Percentiles rank a stretch among this genome's conserved stretches.
Evolutionary conservation across 2,329 filamentous ascomycete genomes (phyloP).

Genomic region (Xylariaceae sp.): DNA sequence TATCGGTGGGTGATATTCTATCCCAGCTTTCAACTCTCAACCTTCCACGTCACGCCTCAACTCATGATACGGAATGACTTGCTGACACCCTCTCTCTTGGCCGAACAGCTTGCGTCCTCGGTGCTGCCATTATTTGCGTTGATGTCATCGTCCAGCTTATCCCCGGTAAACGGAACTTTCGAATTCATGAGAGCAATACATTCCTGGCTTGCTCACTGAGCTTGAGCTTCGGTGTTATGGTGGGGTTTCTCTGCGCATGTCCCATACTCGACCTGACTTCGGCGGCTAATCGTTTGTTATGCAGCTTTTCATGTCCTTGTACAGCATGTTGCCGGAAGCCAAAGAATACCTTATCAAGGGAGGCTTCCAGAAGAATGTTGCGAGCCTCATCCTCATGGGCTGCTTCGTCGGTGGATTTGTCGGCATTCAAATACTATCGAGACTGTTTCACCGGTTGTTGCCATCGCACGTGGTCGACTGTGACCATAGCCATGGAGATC

Average conservation of each 20-base stretch:
- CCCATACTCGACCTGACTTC: neutral
- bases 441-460: slow-evolving; percentile 66
- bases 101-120: slow-evolving; percentile 56
- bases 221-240: slow-evolving; percentile 94
- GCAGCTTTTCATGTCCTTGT: slow-evolving; percentile 85
- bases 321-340: slow-evolving; percentile 87
- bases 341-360: slow-evolving; percentile 69
- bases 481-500: slow-evolving; percentile 64
- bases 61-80: neutral
- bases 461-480: slow-evolving; percentile 78
- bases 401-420: slow-evolving; percentile 68
- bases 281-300: neutral
- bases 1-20: slow-evolving; percentile 44
- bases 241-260: slow-evolving; percentile 38
- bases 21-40: slow-evolving; percentile 6
- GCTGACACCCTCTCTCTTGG: slow-evolving; percentile 15
- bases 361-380: slow-evolving; percentile 59
- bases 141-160: slow-evolving; percentile 71
- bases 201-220: slow-evolving; percentile 87
- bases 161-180: slow-evolving; percentile 70
- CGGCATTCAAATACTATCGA: slow-evolving; percentile 68
- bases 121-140: slow-evolving; percentile 80
- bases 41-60: neutral
- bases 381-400: slow-evolving; percentile 63
- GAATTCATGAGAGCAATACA: slow-evolving; percentile 80